Evolutionary conservation across 208 protist genomes (phyloP).

Genomic region (Trypanosoma cruzi): DNA sequence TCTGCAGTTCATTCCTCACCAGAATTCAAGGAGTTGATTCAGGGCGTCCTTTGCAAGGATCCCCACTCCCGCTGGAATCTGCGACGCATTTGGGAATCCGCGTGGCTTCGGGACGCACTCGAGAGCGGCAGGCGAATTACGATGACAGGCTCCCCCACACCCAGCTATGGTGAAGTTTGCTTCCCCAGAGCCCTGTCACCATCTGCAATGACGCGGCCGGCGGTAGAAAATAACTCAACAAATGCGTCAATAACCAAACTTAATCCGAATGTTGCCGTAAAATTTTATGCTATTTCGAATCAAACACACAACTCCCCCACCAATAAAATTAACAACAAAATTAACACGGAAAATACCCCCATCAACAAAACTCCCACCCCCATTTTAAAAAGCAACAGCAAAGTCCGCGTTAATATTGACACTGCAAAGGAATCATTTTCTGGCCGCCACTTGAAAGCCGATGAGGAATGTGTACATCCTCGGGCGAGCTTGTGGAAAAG

Average conservation of each 20-base stretch:
- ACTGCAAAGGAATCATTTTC: not conserved
- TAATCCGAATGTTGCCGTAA: too few species aligned
- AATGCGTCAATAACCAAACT: too few species aligned
- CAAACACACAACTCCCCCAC: too few species aligned
- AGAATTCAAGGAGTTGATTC: conserved; percentile 54
- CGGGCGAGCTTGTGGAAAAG: conserved; percentile 3
- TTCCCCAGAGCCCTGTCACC: not conserved
- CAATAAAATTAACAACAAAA: too few species aligned
- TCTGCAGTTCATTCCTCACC: conserved; percentile 8
- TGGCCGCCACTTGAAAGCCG: not conserved
- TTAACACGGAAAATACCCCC: not conserved
- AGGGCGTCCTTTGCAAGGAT: conserved; percentile 62
- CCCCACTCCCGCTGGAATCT: conserved; percentile 30
- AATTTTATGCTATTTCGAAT: too few species aligned
- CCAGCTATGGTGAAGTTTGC: not conserved
- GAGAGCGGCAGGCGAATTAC: not conserved
- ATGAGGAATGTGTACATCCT: not conserved
- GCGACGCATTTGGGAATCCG: conserved; percentile 9
- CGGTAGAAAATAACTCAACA: too few species aligned
- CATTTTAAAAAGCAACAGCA: too few species aligned
- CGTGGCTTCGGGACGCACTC: conserved; percentile 1
- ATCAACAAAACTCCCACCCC: not conserved
- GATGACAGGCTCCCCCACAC: not conserved
- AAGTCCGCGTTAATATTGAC: too few species aligned
- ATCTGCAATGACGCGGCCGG: too few species aligned